Conservation (phyloP, 2,329 filamentous ascomycete genomes). For the Microsporum canis region DNA sequence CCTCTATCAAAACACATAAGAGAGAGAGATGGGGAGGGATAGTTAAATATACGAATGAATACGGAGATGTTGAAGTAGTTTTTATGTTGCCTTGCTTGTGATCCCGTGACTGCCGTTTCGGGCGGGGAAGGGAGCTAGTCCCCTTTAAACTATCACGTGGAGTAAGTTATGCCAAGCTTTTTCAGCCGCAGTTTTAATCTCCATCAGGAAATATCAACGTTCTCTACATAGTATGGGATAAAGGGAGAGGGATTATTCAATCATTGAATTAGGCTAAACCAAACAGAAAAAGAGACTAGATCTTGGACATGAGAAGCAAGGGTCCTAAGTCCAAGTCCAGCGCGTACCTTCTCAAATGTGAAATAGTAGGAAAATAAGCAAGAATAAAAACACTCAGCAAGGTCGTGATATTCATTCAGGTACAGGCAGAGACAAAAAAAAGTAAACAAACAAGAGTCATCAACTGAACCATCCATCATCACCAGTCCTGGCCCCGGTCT, state of each 20-base stretch:
- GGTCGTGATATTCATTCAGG: background rate
- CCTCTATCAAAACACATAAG: background rate
- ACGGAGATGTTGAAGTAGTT: background rate
- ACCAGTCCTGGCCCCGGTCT: slow-evolving; percentile 37
- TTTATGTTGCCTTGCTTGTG: background rate
- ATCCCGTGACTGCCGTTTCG: background rate
- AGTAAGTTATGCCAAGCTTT: background rate
- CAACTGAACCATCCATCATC: background rate
- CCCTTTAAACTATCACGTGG: background rate
- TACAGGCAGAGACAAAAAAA: background rate
- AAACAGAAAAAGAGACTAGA: slow-evolving; percentile 2
- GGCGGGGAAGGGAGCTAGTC: background rate
- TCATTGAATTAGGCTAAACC: background rate
- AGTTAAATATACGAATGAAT: background rate
- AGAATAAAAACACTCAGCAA: background rate
- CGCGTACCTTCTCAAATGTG: background rate
- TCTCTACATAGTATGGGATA: background rate
- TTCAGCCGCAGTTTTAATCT: slow-evolving; percentile 1
- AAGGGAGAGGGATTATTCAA: background rate
- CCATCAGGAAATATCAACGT: background rate
- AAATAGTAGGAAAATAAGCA: background rate
- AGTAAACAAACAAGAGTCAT: background rate
- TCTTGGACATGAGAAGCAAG: background rate
- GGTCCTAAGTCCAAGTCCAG: background rate
- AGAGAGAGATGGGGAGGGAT: background rate